Evolutionary conservation across 192 early-diverging fungal genomes (phyloP), one percentile per base, ranked within the genome.

Genomic region (Rhizoclosmatium globosum): DNA sequence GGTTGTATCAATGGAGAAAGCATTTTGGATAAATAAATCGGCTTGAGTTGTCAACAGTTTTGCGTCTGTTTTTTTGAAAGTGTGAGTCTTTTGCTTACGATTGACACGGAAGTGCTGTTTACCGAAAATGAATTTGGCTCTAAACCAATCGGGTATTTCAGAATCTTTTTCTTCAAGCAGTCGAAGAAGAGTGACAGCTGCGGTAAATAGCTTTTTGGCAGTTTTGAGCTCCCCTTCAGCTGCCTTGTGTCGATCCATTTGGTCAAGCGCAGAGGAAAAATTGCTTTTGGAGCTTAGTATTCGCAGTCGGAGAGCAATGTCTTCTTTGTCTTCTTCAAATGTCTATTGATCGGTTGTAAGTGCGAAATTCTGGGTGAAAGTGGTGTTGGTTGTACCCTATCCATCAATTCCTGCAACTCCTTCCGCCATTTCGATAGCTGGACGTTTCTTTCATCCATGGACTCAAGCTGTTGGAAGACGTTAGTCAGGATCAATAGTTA

Each of bases 301-400:
- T 59, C 72, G 53, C 50, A 80, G 45, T 47, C 67, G 45, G 9
- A 80, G 42, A 3, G 79, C 71, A 53, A 74, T 74, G 47, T 80
- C 79, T 17, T 75, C 73, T 53, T 80, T 80, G 45, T 80, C 79
- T 4, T 71, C 79, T 68, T 80, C 71, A 68, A 80, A 80, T 21
- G 69, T 74, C 77, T 79, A 45, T 60, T 13, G 56, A n/a, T 17
- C 13, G 6, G 71, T 42, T 17, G 23, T 41, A 6, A 19, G 38
- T 31, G 21, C 62, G 39, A 64, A 19, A 64, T 23, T 19, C 45
- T 3, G 17, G 15, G 15, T 46, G 17, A 46, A 3, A 4, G 17
- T 68, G 7, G 11, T 31, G n/a, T 9, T 13, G 15, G 61, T 2
- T 31, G 38, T n/a, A 79, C 77, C 59, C 60, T 73, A 38, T 70